Evolutionary conservation across 495 filamentous ascomycete genomes (phyloP).

Genomic region (Talaromyces liani): DNA sequence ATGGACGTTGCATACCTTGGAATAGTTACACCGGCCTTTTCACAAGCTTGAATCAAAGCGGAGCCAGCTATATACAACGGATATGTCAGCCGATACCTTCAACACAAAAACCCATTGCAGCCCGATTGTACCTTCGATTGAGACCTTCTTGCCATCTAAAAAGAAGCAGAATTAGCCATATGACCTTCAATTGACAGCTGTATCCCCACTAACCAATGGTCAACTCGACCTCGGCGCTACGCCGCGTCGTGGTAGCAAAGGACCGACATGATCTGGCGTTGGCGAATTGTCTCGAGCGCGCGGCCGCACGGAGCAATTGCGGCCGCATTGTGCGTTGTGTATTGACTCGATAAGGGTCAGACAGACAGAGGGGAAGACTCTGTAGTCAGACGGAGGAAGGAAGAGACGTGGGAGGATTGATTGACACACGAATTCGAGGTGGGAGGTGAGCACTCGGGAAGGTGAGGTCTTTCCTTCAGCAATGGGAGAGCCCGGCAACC

Average conservation of each 20-base stretch:
- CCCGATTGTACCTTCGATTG: constrained; percentile 69
- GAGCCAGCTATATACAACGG: constrained; percentile 51
- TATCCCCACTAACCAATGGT: constrained; percentile 66
- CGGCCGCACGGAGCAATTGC: constrained; percentile 78
- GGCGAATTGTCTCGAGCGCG: constrained; percentile 62
- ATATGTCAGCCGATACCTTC: constrained; percentile 11
- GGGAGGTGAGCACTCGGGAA: constrained; percentile 11
- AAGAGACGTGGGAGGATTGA: constrained; percentile 13
- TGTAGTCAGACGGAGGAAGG: constrained; percentile 8
- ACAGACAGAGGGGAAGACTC: constrained; percentile 15
- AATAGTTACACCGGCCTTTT: constrained; percentile 89
- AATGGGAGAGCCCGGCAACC: not conserved
- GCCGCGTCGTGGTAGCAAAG: constrained; percentile 65
- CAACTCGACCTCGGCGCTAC: constrained; percentile 85
- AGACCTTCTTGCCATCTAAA: constrained; percentile 91
- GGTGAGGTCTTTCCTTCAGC: constrained; percentile 11
- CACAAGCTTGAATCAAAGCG: constrained; percentile 96
- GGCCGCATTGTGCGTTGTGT: constrained; percentile 67
- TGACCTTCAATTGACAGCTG: constrained; percentile 17
- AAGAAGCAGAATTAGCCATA: not conserved
- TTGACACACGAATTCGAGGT: not conserved
- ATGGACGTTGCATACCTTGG: constrained; percentile 54
- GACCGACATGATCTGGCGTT: constrained; percentile 56
- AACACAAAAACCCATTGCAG: constrained; percentile 8
- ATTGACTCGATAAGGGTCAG: constrained; percentile 26